Percentiles rank a stretch among this genome's conserved stretches.
Evolutionary conservation across 2,329 filamentous ascomycete species (phyloP).

Genomic region (Aspergillus sp.): DNA sequence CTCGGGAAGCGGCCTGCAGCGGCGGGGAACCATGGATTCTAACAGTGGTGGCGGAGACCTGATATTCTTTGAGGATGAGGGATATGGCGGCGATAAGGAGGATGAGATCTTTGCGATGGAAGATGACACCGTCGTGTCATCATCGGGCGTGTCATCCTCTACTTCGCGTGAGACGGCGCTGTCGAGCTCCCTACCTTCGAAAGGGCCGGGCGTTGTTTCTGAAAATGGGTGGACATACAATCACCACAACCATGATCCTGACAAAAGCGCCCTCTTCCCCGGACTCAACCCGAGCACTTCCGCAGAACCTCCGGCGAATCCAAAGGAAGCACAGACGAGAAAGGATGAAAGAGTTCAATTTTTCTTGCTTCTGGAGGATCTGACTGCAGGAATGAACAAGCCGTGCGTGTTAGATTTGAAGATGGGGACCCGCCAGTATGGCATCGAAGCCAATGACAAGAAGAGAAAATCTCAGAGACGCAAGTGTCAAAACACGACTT

Average conservation of each 20-base stretch:
- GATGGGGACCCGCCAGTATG: slow-evolving; percentile 98
- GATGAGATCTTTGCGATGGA: slow-evolving; percentile 74
- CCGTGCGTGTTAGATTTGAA: slow-evolving; percentile 98
- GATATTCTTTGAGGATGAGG: slow-evolving; percentile 89
- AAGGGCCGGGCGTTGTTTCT: slow-evolving; percentile 2
- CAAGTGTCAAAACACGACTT: slow-evolving; percentile 92
- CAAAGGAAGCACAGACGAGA: slow-evolving; percentile 70
- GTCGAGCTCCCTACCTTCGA: slow-evolving; percentile 21
- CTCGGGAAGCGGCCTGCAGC: slow-evolving; percentile 82
- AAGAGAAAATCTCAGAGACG: slow-evolving; percentile 91
- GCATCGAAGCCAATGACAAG: slow-evolving; percentile 86
- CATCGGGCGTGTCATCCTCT: slow-evolving; percentile 18
- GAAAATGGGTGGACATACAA: background rate
- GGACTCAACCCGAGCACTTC: slow-evolving; percentile 25
- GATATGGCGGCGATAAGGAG: slow-evolving; percentile 78
- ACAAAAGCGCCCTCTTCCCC: slow-evolving; percentile 9
- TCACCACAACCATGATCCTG: background rate
- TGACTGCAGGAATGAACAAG: slow-evolving; percentile 94
- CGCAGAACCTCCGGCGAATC: slow-evolving; percentile 65
- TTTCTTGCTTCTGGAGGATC: slow-evolving; percentile 89
- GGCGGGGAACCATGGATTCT: slow-evolving; percentile 71
- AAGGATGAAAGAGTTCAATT: slow-evolving; percentile 74
- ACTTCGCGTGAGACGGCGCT: slow-evolving; percentile 10
- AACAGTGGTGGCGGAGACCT: slow-evolving; percentile 76
- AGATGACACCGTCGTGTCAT: slow-evolving; percentile 44